Percentiles rank a stretch among this genome's conserved stretches.
Evolutionary conservation across 73 alveolate species (phyloP).

Genomic region (Tetrahymena borealis): DNA sequence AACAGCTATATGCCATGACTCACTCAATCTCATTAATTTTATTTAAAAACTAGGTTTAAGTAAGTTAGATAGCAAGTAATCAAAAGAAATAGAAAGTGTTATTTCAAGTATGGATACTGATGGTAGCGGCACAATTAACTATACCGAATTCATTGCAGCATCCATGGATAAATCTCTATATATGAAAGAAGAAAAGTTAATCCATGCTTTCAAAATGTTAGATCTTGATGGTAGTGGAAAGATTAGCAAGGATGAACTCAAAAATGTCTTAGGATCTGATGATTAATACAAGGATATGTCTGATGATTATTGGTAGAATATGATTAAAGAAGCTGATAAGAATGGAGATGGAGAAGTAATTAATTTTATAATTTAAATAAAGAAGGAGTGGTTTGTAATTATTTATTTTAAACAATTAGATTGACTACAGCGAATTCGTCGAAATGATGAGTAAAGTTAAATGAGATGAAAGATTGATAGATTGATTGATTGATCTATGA

Average conservation of each 20-base stretch:
- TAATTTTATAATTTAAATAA: neutral
- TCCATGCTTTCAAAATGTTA: constrained; percentile 47
- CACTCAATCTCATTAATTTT: neutral
- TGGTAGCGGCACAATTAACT: constrained; percentile 60
- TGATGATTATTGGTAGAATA: neutral
- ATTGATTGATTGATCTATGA: neutral
- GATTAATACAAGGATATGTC: neutral
- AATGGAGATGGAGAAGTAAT: constrained; percentile 9
- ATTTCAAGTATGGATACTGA: constrained; percentile 50
- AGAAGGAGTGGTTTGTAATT: neutral
- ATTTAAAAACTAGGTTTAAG: neutral
- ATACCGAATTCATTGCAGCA: constrained; percentile 66
- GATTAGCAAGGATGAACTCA: constrained; percentile 29
- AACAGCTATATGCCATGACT: neutral
- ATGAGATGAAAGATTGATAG: neutral
- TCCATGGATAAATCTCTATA: constrained; percentile 41
- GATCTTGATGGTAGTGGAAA: constrained; percentile 53
- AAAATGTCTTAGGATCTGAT: constrained; percentile 3
- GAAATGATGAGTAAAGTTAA: neutral
- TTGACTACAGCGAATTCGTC: neutral
- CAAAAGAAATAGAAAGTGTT: constrained; percentile 5
- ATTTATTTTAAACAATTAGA: neutral
- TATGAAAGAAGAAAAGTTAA: constrained; percentile 30
- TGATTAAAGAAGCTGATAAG: constrained; percentile 12
- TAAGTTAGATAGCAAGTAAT: neutral